Percentiles rank a stretch among this genome's conserved stretches.
Evolutionary conservation across 2,329 filamentous ascomycete species (phyloP).

Genomic region (Colletotrichum endophyticum): DNA sequence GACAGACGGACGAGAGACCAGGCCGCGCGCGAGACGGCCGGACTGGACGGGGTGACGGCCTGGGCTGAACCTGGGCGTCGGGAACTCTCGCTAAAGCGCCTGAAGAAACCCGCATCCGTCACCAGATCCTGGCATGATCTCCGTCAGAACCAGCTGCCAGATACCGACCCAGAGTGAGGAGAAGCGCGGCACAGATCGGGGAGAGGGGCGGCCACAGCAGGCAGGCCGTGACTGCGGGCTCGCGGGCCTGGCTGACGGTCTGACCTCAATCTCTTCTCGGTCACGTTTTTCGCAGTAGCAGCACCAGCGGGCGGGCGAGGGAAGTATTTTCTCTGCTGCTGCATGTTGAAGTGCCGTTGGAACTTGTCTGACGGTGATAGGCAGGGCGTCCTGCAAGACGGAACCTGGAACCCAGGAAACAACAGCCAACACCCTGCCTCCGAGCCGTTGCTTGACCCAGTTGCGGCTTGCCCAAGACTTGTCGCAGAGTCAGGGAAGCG

Average conservation of each 20-base stretch:
- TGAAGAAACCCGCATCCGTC: slow-evolving; percentile 14
- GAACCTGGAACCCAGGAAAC: not conserved
- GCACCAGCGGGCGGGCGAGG: not conserved
- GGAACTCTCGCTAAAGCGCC: slow-evolving; percentile 18
- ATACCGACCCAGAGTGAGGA: slow-evolving; percentile 12
- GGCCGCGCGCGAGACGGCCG: not conserved
- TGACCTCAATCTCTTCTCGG: not conserved
- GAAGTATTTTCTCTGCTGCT: not conserved
- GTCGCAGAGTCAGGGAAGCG: not conserved
- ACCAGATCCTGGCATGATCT: slow-evolving; percentile 21
- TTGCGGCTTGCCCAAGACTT: not conserved
- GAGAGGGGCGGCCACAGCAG: not conserved
- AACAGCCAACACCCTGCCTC: not conserved
- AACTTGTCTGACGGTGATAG: not conserved
- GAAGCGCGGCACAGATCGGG: slow-evolving; percentile 15
- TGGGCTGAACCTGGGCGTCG: slow-evolving; percentile 18
- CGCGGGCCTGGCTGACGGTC: not conserved
- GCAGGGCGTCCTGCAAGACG: not conserved
- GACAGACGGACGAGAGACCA: not conserved
- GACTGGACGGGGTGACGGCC: not conserved
- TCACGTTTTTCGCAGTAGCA: not conserved
- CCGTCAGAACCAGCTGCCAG: slow-evolving; percentile 11
- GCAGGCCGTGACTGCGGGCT: not conserved
- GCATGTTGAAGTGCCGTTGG: not conserved
- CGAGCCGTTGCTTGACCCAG: not conserved